Base-by-base conservation (phyloP, 352 stramenopile genomes). In the Globisporangium iwayamae region DNA sequence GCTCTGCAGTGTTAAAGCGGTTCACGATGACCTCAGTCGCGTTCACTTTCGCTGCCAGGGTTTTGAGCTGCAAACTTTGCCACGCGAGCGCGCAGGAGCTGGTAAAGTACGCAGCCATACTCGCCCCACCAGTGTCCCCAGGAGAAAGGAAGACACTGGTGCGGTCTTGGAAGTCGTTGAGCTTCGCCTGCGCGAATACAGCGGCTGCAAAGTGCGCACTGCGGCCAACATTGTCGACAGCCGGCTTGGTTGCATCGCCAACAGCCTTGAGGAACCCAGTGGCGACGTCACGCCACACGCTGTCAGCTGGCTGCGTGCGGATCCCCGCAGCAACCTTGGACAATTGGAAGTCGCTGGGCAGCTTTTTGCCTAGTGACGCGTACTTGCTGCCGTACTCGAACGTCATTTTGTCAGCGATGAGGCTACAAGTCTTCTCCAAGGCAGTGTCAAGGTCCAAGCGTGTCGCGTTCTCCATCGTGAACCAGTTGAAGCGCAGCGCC, bases 111-210 rank as follows among this genome's bases (percentile, higher is more conserved):
- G 48, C 22, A 10, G 48, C 48, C 48, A 54, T 54, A 30, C 9
- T 18, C 3, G 11, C 48, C 2, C 11, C 30, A 13, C 36, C 25
- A 7, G 48, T 54, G 22, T 54, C 48, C 2, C 48, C 48, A 54
- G 48, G 48, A 10, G 32, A 30, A 13, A 36, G 48, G 48, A 54
- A 54, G 4, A 54, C 48, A 25, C 9, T 36, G 22, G 48, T 54
- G 13, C 48, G 48, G 48, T 54, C 48, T 25, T 54, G 48, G 13
- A 54, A 38, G 48, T 54, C 48, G 48, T 36, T 34, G 48, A 54
- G 48, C 48, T 36, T 54, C 11, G 25, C 48, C 25, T 54, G 48
- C 22, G 48, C 48, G 48, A 54, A 54, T 13, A 36, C 48, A 0
- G 48, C 22, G 25, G 48, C 48, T 6, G 48, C 48, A 54, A 54